A percentile compares a stretch with the other conserved stretches of the same genome.
Evolutionary conservation across 78 protist genomes (phyloP).

Genomic region (Bodo saltans): DNA sequence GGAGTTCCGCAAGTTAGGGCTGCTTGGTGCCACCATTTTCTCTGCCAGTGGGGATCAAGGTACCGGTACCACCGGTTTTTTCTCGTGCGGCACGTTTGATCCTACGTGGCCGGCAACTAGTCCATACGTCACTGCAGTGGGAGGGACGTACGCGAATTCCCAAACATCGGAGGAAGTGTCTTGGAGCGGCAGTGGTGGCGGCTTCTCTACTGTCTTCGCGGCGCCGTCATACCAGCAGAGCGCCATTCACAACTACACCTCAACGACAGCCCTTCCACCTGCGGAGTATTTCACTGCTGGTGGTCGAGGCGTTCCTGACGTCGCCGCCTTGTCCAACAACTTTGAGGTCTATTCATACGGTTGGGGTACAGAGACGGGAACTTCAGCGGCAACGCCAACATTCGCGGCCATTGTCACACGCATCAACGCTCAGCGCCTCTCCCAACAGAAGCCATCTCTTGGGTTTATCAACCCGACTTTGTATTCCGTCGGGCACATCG

Average conservation of each 20-base stretch:
- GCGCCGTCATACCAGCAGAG: conserved; percentile 5
- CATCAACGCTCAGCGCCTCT: conserved; percentile 21
- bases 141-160: background rate
- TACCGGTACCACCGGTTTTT: background rate
- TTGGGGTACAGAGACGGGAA: background rate
- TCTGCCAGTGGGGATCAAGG: background rate
- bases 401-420: background rate
- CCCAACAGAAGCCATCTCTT: background rate
- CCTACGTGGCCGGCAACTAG: conserved; percentile 16
- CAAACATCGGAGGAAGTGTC: background rate
- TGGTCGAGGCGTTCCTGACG: conserved; percentile 43
- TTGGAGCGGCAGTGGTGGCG: conserved; percentile 33
- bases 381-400: conserved; percentile 17
- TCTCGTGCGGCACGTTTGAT: background rate
- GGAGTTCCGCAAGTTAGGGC: background rate
- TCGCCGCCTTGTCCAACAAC: conserved; percentile 36
- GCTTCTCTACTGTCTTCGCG: conserved; percentile 26
- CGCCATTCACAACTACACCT: conserved; percentile 15
- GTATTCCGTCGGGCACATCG: conserved; percentile 6
- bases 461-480: conserved; percentile 34
- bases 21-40: background rate
- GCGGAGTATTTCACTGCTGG: background rate
- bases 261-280: conserved; percentile 9
- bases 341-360: background rate
- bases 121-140: conserved; percentile 24